Conservation (phyloP, 139 green algal species). For the Chlamydomonas asymmetrica region DNA sequence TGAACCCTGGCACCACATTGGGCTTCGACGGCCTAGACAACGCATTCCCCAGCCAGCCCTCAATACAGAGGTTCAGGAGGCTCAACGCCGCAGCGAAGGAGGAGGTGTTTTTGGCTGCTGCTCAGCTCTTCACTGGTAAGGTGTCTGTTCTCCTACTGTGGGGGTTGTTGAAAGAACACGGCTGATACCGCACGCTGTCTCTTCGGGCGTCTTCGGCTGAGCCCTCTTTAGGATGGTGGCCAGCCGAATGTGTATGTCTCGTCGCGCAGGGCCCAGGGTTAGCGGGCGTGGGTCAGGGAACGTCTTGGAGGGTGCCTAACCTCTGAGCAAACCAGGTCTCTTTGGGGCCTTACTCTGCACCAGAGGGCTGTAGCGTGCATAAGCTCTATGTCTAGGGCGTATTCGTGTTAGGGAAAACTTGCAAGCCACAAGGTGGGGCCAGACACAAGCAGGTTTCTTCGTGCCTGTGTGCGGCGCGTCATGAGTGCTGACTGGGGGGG, state of each 20-base stretch:
- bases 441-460: neutral
- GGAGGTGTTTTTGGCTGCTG: slow-evolving; percentile 39
- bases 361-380: too few relatives aligned
- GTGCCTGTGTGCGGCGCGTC: neutral
- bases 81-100: slow-evolving; percentile 32
- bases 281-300: neutral
- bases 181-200: too few relatives aligned
- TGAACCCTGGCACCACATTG: slow-evolving; percentile 28
- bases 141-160: neutral
- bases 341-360: too few relatives aligned
- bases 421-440: too few relatives aligned
- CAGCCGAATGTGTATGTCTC: neutral
- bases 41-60: slow-evolving; percentile 29
- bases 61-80: slow-evolving; percentile 42
- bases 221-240: too few relatives aligned
- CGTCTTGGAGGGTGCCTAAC: too few relatives aligned
- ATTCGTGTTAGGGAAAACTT: too few relatives aligned
- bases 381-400: too few relatives aligned
- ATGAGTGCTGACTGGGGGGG: neutral
- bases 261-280: neutral
- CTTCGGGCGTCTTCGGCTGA: too few relatives aligned
- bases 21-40: slow-evolving; percentile 60
- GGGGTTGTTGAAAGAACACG: too few relatives aligned
- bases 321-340: too few relatives aligned
- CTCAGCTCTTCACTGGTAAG: slow-evolving; percentile 48